Conservation (phyloP, 2,329 filamentous ascomycete species). For the Monosporascus sp. region DNA sequence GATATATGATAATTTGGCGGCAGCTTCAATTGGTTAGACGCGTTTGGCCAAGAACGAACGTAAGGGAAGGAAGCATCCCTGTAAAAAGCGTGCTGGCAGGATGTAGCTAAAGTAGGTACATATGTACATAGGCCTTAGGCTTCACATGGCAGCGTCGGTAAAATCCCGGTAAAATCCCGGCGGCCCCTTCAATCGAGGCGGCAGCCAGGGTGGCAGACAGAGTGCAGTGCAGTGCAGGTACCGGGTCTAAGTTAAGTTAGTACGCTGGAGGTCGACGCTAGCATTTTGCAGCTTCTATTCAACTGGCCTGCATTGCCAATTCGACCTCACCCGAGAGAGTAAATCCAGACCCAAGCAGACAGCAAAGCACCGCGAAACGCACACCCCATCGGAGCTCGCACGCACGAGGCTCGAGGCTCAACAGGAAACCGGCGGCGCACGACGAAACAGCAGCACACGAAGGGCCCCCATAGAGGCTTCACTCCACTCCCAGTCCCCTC, state of each 20-base stretch:
- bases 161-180: too few species aligned
- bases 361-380: conserved; percentile 7
- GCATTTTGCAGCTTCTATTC: background rate
- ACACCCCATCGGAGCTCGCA: background rate
- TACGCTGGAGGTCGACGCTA: background rate
- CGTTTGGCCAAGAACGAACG: background rate
- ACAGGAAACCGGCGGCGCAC: conserved; percentile 5
- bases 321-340: background rate
- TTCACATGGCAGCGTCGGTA: too few species aligned
- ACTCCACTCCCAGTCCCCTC: conserved; percentile 9
- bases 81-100: background rate
- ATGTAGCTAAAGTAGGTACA: background rate
- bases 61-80: background rate
- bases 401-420: conserved; percentile 3
- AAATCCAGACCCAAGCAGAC: conserved; percentile 4
- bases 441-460: conserved; percentile 3
- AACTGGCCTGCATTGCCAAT: conserved; percentile 8
- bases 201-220: too few species aligned
- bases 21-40: background rate
- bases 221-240: too few species aligned
- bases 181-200: too few species aligned
- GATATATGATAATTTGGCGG: background rate
- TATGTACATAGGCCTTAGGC: too few species aligned
- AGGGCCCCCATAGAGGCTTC: conserved; percentile 16
- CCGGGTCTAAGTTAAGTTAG: background rate